Evolutionary conservation across 1,139 yeast species (phyloP), one percentile per base, ranked within the genome.

Genomic region (Pichia sp.): DNA sequence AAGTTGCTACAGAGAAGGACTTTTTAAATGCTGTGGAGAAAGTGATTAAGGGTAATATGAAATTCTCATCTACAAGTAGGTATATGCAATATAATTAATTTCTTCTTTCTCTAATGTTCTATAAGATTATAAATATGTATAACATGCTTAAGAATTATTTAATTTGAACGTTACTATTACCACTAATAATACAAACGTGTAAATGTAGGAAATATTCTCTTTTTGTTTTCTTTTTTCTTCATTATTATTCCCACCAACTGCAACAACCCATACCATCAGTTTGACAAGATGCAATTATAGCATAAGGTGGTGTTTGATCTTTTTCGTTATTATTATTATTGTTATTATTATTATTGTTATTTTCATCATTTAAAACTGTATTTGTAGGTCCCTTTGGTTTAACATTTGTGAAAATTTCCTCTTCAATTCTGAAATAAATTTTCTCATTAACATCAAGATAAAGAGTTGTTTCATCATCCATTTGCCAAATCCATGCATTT

Each of bases 41-140:
- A 72, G 99, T 91, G 49, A 91, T 91, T 60, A 91, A 89, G 72
- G 97, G 98, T 56, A 91, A 93, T 69, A 79, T 89, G 79, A 91
- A 91, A 73, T 91, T 91, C 71, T 83, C 95, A 66, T 84, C 95
- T 39, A 91, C 98, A 31, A 84, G 95, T 54, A 86, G 91, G 69
- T 91, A 91, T 69, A 91, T 91, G 97, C 97, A 89, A 74, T 89
- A 89, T 63, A 89, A 89, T 63, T 86, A 62, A 39, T 30, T n/a
- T n/a, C n/a, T n/a, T n/a, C n/a, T n/a, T n/a, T n/a, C n/a, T n/a
- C n/a, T 12, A 24, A 34, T 18, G 9, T 21, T 31, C 19, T 11
- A 34, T 22, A 35, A 40, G 17, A 20, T 22, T n/a, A 23, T 18
- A 25, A 11, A 12, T 36, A 17, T 37, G 31, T 31, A 37, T 36